A percentile compares a stretch with the other conserved stretches of the same genome.
phyloP scores from a whole-genome alignment of 805 yeast genomes.

The Grigorovia transvaalensis region DNA sequence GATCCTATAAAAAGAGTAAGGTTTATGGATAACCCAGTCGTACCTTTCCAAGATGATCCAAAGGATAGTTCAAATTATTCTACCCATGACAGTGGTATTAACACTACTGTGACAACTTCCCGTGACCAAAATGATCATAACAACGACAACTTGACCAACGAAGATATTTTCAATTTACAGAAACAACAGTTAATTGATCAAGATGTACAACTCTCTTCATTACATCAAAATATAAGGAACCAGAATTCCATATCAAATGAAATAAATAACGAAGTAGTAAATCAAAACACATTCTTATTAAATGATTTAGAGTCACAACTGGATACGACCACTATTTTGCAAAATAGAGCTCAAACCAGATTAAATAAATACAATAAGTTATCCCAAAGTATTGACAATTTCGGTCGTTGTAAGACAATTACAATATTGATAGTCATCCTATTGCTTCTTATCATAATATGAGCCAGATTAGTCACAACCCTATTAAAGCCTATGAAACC shows the following conservation, averaged over 20 bases:
- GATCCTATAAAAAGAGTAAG: conserved; percentile 1
- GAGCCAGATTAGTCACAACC: not conserved
- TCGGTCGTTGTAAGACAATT: conserved; percentile 42
- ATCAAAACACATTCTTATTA: conserved; percentile 36
- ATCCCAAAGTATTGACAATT: conserved; percentile 28
- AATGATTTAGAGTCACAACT: conserved; percentile 35
- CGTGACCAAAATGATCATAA: not conserved
- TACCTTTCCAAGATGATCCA: not conserved
- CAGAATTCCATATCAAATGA: conserved; percentile 37
- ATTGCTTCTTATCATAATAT: conserved; percentile 33
- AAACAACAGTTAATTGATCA: conserved; percentile 40
- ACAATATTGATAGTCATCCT: conserved; percentile 35
- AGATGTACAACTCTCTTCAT: conserved; percentile 32
- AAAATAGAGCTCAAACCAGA: conserved; percentile 33
- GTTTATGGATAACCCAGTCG: not conserved
- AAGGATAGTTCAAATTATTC: conserved; percentile 9
- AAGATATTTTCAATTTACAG: conserved; percentile 32
- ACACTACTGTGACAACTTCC: not conserved
- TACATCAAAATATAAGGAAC: conserved; percentile 35
- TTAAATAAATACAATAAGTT: conserved; percentile 32
- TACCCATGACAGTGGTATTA: conserved; percentile 2
- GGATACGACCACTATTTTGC: conserved; percentile 32
- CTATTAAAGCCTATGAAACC: not conserved
- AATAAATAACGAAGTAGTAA: conserved; percentile 38
- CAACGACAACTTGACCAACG: conserved; percentile 19